Percentiles rank a stretch among this genome's conserved stretches.
These are phyloP conservation scores for Magnolia changhungtana DNA, from an alignment of 164 flowering plant genomes.

Conservation along the genomic window DNA sequence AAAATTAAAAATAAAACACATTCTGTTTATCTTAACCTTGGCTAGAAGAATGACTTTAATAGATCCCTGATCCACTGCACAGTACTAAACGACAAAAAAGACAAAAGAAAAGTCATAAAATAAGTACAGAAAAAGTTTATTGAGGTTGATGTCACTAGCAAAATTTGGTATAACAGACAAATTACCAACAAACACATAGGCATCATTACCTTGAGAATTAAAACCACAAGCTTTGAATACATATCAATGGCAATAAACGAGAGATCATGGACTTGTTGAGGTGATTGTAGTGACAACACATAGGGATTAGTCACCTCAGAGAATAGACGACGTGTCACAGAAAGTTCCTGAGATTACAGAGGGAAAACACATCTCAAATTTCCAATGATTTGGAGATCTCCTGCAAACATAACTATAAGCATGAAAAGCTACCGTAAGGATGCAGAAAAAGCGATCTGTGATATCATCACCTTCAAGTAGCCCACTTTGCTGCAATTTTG, in stretches of 20 bases:
- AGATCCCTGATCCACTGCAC: conserved; percentile 61
- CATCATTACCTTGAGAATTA: conserved; percentile 66
- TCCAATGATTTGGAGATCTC: not conserved
- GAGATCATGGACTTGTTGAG: conserved; percentile 47
- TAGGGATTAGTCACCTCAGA: conserved; percentile 41
- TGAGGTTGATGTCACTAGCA: not conserved
- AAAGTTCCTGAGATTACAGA: conserved; percentile 52
- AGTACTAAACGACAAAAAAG: conserved; percentile 30
- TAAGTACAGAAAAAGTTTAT: not conserved
- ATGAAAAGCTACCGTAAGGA: conserved; percentile 44
- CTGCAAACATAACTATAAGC: not conserved
- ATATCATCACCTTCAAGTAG: conserved; percentile 82
- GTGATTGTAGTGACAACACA: conserved; percentile 35
- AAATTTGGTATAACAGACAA: not conserved
- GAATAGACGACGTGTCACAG: conserved; percentile 75
- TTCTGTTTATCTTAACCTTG: conserved; percentile 47
- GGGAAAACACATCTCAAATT: not conserved
- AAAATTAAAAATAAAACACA: not conserved
- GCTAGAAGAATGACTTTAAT: conserved; percentile 53
- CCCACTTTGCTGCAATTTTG: conserved; percentile 74
- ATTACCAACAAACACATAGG: not conserved
- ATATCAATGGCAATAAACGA: conserved; percentile 79
- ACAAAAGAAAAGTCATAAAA: not conserved
- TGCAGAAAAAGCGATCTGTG: conserved; percentile 77
- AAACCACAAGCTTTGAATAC: conserved; percentile 72